Evolutionary conservation across 2,329 filamentous ascomycete species (phyloP).

Genomic region (Aspergillus aculeatinus): DNA sequence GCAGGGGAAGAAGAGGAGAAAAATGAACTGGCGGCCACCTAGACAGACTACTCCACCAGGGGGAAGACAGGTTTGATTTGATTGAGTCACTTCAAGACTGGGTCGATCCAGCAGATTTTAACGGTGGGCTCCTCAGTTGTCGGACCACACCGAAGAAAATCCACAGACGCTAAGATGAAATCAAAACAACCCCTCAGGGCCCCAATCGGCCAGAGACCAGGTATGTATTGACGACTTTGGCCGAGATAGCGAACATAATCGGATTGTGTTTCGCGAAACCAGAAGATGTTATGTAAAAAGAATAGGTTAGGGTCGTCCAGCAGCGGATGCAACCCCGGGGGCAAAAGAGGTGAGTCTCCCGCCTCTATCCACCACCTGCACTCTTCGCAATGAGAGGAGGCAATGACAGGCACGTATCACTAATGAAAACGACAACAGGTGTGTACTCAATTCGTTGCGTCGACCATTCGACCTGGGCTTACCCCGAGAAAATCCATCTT

Average conservation of each 20-base stretch:
- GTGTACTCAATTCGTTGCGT: background rate
- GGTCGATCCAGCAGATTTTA: background rate
- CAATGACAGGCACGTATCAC: background rate
- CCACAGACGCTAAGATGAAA: slow-evolving; percentile 1
- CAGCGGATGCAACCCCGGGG: slow-evolving; percentile 18
- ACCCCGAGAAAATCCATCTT: background rate
- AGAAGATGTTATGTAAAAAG: slow-evolving; percentile 28
- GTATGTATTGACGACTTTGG: slow-evolving; percentile 13
- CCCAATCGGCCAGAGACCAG: slow-evolving; percentile 7
- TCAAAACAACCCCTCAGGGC: background rate
- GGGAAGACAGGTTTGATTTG: slow-evolving; percentile 2
- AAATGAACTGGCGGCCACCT: slow-evolving; percentile 11
- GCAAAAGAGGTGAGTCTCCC: background rate
- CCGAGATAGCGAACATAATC: slow-evolving; percentile 6
- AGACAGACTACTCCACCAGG: slow-evolving; percentile 15
- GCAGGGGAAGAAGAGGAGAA: slow-evolving; percentile 12
- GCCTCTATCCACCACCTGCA: background rate
- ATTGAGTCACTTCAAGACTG: slow-evolving; percentile 6
- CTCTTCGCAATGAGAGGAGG: background rate
- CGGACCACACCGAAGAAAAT: slow-evolving; percentile 1
- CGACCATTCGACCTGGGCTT: background rate
- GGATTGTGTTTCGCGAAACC: slow-evolving; percentile 10
- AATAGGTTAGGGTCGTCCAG: slow-evolving; percentile 10
- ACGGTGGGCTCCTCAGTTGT: slow-evolving; percentile 1
- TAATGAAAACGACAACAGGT: background rate